Base-by-base conservation (phyloP, 371 early-diverging fungal species). In the Rhizopus arrhizus region DNA sequence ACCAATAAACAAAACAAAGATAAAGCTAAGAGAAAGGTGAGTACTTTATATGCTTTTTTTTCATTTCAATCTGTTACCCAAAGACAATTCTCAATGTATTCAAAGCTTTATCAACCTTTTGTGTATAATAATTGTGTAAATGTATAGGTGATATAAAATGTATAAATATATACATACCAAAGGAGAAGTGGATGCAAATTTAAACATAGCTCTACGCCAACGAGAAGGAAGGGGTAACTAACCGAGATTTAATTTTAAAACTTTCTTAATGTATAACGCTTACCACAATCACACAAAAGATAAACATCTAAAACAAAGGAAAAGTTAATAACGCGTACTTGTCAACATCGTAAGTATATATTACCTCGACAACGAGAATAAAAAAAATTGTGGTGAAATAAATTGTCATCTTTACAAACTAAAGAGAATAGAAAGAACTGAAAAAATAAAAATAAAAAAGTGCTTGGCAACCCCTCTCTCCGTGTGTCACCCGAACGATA, bases 1-100 rank as follows among this genome's bases (percentile, higher is more conserved):
- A 85, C 88, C 88, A 60, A 82, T 58, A 60, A 88, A 86, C 29
- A 88, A 74, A 36, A 86, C 74, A 54, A 85, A 84, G 38, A 86
- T 84, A 57, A 86, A 85, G 15, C 86, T 85, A 73, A 31, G 51
- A 33, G 48, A 48, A 34, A 12, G 49, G 9, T 31, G 31, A 38
- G 22, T 16, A 11, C 16, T 40, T 28, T 50, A 12, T 38, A 5
- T 42, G 11, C 47, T 40, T n/a, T 16, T 13, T 22, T 11, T 45
- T n/a, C 16, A 7, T 15, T 41, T 38, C 11, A 22, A 31, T 7
- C 12, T 61, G 80, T 80, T 78, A 88, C 86, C 81, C 77, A 64
- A 86, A 85, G 41, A 86, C 64, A 43, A 85, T 78, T 68, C 85
- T 88, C 51, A 88, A 68, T 4, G 62, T 66, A 51, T 80, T 74